A percentile compares a stretch with the other conserved stretches of the same genome.
Evolutionary conservation across 2,329 filamentous ascomycete genomes (phyloP).

Genomic region (Colletotrichum scovillei): DNA sequence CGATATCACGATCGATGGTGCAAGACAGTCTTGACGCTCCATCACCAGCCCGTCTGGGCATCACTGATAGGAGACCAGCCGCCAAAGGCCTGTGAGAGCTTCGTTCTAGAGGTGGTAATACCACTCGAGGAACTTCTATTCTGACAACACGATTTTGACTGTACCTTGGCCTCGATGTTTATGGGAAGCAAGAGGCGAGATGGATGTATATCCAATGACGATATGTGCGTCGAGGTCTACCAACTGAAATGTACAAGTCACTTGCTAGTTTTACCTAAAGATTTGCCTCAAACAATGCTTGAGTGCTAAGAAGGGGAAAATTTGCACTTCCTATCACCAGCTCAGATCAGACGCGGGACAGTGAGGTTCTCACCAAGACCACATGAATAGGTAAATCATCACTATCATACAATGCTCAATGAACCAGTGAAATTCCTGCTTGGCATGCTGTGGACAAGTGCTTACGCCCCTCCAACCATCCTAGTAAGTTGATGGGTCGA

Average conservation of each 20-base stretch:
- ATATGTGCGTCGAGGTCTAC: neutral
- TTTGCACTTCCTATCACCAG: neutral
- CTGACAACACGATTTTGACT: neutral
- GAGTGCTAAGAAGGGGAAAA: neutral
- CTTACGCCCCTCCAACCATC: neutral
- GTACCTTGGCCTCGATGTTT: neutral
- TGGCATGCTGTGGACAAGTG: neutral
- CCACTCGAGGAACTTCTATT: neutral
- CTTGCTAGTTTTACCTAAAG: neutral
- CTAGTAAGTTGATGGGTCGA: neutral
- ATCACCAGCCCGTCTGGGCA: neutral
- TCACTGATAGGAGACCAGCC: neutral
- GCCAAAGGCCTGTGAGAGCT: neutral
- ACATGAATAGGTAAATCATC: neutral
- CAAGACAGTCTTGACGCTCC: neutral
- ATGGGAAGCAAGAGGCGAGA: too few species aligned
- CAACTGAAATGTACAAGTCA: neutral
- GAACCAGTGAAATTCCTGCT: neutral
- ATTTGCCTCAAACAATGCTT: neutral
- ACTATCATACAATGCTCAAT: neutral
- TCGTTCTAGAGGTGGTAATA: neutral
- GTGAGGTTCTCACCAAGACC: neutral
- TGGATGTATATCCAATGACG: too few species aligned
- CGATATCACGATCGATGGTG: neutral
- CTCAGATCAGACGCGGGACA: fast-evolving